Percentiles rank a stretch among this genome's conserved stretches.
Evolutionary conservation across 345 rosid genomes (phyloP).

Genomic region (Gynandropsis gynandra): DNA sequence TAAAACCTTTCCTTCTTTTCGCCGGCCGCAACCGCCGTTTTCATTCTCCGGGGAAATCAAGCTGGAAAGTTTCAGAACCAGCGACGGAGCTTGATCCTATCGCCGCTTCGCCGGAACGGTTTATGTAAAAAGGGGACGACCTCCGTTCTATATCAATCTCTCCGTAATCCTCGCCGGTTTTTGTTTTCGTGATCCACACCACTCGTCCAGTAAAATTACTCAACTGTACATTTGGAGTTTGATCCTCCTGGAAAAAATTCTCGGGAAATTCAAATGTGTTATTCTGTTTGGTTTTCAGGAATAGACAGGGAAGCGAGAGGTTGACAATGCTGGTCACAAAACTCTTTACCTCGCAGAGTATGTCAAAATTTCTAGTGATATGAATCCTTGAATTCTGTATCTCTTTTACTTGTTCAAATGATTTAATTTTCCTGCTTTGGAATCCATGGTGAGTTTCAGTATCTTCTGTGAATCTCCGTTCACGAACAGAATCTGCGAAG

Average conservation of each 20-base stretch:
- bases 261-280: background rate
- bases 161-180: slow-evolving; percentile 94
- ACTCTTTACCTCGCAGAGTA: slow-evolving; percentile 84
- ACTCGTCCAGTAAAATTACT: slow-evolving; percentile 46
- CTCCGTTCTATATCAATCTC: slow-evolving; percentile 79
- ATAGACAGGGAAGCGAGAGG: slow-evolving; percentile 55
- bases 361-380: slow-evolving; percentile 19
- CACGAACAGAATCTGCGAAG: no score
- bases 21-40: slow-evolving; percentile 17
- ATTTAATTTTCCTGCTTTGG: slow-evolving; percentile 76
- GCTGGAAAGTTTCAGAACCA: slow-evolving; percentile 17
- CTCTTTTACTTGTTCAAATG: slow-evolving; percentile 38
- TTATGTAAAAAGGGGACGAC: slow-evolving; percentile 33
- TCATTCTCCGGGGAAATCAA: slow-evolving; percentile 22
- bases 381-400: background rate
- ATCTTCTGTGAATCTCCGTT: no score
- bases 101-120: slow-evolving; percentile 33
- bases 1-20: slow-evolving; percentile 20
- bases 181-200: slow-evolving; percentile 89
- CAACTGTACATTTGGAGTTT: background rate
- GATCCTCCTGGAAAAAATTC: background rate
- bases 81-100: slow-evolving; percentile 20
- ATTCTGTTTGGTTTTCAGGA: slow-evolving; percentile 35
- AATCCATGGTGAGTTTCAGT: slow-evolving; percentile 81
- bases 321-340: slow-evolving; percentile 76